phyloP scores from a whole-genome alignment of 148 eudicot genomes.

The Heliamphora exappendiculata region DNA sequence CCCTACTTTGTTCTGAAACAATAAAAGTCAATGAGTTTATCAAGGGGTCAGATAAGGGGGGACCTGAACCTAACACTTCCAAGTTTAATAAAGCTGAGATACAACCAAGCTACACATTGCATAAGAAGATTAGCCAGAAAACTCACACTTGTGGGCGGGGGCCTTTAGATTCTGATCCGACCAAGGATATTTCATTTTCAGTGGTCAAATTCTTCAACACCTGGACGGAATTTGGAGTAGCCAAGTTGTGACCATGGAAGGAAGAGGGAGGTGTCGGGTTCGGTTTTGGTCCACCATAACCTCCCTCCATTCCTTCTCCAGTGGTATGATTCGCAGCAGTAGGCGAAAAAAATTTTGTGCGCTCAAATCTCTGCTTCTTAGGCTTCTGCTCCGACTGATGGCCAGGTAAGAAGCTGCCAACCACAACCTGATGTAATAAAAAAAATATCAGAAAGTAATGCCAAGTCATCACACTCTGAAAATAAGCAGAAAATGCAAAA shows the following conservation, averaged over 20 bases:
- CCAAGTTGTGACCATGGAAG: conserved; percentile 30
- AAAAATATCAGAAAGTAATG: background rate
- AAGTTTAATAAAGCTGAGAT: too few relatives aligned
- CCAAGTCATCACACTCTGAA: background rate
- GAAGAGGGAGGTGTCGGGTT: conserved; percentile 40
- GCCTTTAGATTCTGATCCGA: conserved; percentile 43
- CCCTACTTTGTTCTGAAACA: conserved; percentile 2
- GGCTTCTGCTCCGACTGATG: conserved; percentile 61
- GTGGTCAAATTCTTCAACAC: conserved; percentile 25
- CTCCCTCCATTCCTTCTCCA: conserved; percentile 31
- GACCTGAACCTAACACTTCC: too few relatives aligned
- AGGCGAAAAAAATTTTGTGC: conserved; percentile 24
- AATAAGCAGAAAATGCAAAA: conserved; percentile 1
- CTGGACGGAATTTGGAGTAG: conserved; percentile 36
- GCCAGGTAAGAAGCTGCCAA: conserved; percentile 66
- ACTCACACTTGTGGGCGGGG: conserved; percentile 34
- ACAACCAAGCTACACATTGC: conserved; percentile 9
- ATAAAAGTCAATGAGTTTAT: conserved; percentile 3
- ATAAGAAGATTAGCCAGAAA: conserved; percentile 39
- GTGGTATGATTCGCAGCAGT: conserved; percentile 32
- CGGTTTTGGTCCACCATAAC: conserved; percentile 32
- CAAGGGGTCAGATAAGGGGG: conserved; percentile 13
- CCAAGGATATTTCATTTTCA: conserved; percentile 31
- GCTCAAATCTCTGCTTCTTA: conserved; percentile 51
- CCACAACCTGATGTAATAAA: conserved; percentile 48